Evolutionary conservation across 2,329 filamentous ascomycete species (phyloP).

Genomic region (Penicillium sp.): DNA sequence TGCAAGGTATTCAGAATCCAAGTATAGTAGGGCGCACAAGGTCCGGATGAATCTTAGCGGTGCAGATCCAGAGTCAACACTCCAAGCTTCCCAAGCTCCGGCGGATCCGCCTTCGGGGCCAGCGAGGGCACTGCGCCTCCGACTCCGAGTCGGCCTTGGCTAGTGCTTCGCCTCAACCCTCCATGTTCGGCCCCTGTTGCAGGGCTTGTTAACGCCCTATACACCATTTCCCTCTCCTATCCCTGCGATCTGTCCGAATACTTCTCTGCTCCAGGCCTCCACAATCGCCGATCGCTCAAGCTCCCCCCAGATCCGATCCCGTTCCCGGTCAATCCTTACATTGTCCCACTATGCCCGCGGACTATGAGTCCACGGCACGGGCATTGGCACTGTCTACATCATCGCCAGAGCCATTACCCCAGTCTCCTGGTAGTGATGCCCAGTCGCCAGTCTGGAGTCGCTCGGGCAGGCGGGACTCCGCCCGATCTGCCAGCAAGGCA

Average conservation of each 20-base stretch:
- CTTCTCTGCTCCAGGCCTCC: constrained; percentile 6
- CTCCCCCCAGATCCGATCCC: constrained; percentile 14
- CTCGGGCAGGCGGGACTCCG: constrained; percentile 41
- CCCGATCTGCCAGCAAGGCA: constrained; percentile 31
- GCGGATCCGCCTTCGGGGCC: constrained; percentile 7
- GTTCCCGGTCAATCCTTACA: constrained; percentile 4
- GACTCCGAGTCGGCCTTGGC: constrained; percentile 1
- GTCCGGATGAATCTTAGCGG: not conserved
- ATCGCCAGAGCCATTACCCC: constrained; percentile 46
- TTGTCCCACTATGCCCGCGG: constrained; percentile 41
- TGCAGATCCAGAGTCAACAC: constrained; percentile 4
- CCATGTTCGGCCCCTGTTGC: not conserved
- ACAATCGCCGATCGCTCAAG: constrained; percentile 13
- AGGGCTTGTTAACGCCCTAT: constrained; percentile 3
- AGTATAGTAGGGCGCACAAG: not conserved
- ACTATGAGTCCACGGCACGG: constrained; percentile 53
- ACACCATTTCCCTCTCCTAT: not conserved
- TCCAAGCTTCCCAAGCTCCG: constrained; percentile 6
- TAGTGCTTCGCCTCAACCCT: constrained; percentile 3
- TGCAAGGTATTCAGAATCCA: not conserved
- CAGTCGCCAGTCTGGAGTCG: constrained; percentile 53
- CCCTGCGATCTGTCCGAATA: not conserved
- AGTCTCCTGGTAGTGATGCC: constrained; percentile 40
- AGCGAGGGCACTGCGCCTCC: not conserved
- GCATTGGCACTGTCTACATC: constrained; percentile 53